phyloP scores from a whole-genome alignment of 1,284 basidiomycete species.

The Trametes pubescens region DNA sequence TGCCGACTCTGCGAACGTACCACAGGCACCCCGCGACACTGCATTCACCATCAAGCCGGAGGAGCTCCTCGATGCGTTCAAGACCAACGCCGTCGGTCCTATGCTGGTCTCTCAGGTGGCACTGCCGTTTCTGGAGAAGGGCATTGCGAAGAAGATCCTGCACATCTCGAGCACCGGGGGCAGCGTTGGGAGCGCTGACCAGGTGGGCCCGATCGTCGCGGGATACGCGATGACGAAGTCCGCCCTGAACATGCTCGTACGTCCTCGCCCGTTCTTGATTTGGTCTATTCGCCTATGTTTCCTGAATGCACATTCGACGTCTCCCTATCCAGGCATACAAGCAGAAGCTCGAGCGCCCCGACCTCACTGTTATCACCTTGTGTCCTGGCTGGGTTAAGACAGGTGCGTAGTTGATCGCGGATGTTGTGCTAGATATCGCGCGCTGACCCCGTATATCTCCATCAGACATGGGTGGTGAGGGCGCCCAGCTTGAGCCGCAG shows the following conservation, averaged over 20 bases:
- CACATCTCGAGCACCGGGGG: constrained; percentile 4
- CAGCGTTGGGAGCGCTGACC: not conserved
- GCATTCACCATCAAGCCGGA: constrained; percentile 5
- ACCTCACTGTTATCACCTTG: constrained; percentile 35
- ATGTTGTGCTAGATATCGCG: not conserved
- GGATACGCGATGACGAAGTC: not conserved
- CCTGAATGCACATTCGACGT: too few species aligned
- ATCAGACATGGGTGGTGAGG: constrained; percentile 43
- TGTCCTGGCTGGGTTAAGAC: constrained; percentile 45
- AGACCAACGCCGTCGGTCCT: not conserved
- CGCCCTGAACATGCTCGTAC: constrained; percentile 6
- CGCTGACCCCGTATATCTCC: not conserved
- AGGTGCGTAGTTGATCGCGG: constrained; percentile 21
- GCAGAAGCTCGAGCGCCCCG: constrained; percentile 35
- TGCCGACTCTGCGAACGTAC: not conserved
- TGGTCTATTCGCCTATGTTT: too few species aligned
- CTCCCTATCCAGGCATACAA: constrained; percentile 40
- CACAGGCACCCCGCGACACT: not conserved
- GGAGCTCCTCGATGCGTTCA: not conserved
- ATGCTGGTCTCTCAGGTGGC: not conserved
- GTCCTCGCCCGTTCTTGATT: not conserved
- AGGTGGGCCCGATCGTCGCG: not conserved
- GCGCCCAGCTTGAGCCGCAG: constrained; percentile 40
- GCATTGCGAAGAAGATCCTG: constrained; percentile 2
- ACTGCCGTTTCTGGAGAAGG: not conserved